phyloP scores from a whole-genome alignment of 495 filamentous ascomycete genomes.

The Astrothelium subdiscretum region DNA sequence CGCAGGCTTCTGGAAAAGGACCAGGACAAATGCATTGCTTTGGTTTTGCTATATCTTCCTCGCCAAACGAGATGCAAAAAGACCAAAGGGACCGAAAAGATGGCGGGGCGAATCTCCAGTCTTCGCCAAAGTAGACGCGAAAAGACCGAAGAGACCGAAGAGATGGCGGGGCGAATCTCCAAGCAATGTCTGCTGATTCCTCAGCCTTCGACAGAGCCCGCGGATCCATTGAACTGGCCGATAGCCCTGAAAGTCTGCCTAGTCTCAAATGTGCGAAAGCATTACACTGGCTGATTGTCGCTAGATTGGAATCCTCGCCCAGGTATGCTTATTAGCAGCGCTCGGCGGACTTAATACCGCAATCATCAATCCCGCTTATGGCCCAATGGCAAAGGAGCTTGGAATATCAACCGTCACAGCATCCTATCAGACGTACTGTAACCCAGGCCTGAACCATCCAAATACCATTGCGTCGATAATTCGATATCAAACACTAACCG shows the following conservation, averaged over 20 bases:
- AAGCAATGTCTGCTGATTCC: not conserved
- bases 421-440: slow-evolving; percentile 9
- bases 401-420: slow-evolving; percentile 9
- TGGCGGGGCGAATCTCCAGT: too few species aligned
- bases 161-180: not conserved
- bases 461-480: not conserved
- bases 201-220: not conserved
- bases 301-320: slow-evolving; percentile 3
- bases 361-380: slow-evolving; percentile 13
- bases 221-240: slow-evolving; percentile 4
- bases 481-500: not conserved
- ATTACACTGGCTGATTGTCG: not conserved
- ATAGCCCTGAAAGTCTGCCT: not conserved
- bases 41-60: too few species aligned
- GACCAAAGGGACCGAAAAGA: too few species aligned
- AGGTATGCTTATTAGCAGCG: slow-evolving; percentile 6
- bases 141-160: not conserved
- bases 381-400: slow-evolving; percentile 9
- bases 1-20: too few species aligned
- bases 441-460: not conserved
- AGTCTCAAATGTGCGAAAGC: not conserved
- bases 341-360: slow-evolving; percentile 12
- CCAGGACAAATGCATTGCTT: too few species aligned
- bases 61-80: too few species aligned
- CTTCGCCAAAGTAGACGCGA: too few species aligned